Evolutionary conservation across 345 rosid genomes (phyloP), one percentile per base, ranked within the genome.

Genomic region (Rhizophora apiculata): DNA sequence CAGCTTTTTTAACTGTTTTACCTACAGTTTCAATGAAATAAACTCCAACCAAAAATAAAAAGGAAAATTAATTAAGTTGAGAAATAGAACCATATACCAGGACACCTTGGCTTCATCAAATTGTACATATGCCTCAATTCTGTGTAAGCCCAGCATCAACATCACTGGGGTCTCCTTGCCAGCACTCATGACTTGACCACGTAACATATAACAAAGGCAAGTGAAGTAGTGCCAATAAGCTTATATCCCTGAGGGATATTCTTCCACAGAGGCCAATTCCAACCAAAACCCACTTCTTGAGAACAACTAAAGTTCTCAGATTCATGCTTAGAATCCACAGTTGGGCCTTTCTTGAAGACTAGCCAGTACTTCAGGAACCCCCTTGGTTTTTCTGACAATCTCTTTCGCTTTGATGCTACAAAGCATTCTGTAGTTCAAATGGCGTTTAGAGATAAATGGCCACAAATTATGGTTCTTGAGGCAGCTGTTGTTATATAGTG

Each of bases 141-240:
- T 84, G 65, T 78, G 78, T 27, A 82, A 78, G 71, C 82, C 82
- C 77, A 63, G 71, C 78, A 71, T 88, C 97, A 74, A 88, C 68
- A 72, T 86, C 97, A 89, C 84, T 85, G 3, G 11, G 60, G 90
- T 91, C 92, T 64, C 86, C 91, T 3, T 37, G 86, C 68, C 64
- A 70, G 64, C 97, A 94, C 85, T 78, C 93, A 85, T 72, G 91
- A 82, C 75, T 89, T 94, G 71, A 87, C 86, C 37, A 93, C 91
- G 76, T 89, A 89, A 77, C 97, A 86, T 68, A 91, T 85, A 80
- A 93, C 91, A 65, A 93, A 93, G 62, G 98, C 96, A 51, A 91
- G 91, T 6, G 98, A 88, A 68, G 97, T 91, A 24, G 97, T 85
- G 60, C 90, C 92, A 30, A 89, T 87, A 43, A 91, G 90, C 81